A percentile compares a stretch with the other conserved stretches of the same genome.
These are phyloP conservation scores for Mrakia frigida DNA, from an alignment of 768 basidiomycete species.

Conservation along the genomic window DNA sequence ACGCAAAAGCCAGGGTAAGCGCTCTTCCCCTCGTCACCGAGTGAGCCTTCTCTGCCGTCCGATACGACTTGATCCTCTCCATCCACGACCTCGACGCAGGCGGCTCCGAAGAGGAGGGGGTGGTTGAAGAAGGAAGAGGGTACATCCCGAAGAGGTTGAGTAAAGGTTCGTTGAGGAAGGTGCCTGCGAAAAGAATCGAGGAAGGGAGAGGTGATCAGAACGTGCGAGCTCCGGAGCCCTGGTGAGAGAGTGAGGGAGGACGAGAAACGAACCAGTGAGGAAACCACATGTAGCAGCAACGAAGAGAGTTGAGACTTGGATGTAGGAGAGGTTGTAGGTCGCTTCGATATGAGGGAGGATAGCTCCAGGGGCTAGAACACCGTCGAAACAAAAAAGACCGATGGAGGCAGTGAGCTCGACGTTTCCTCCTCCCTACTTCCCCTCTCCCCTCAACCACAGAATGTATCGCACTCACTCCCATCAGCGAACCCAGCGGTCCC, in stretches of 20 bases:
- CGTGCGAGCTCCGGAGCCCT: neutral
- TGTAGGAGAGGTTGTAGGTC: neutral
- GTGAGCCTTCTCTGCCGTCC: neutral
- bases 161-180: constrained; percentile 10
- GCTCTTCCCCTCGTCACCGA: neutral
- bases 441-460: neutral
- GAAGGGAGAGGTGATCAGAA: neutral
- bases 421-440: neutral
- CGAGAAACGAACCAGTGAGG: neutral
- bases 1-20: neutral
- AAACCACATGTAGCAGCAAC: neutral
- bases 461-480: neutral
- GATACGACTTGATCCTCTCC: neutral
- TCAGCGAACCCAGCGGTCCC: neutral
- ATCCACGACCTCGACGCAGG: neutral
- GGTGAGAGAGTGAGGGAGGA: neutral
- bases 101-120: neutral
- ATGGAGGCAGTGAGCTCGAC: neutral
- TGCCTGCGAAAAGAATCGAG: neutral
- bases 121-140: neutral
- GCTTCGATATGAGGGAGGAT: constrained; percentile 5
- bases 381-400: neutral
- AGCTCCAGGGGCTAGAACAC: neutral
- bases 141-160: neutral
- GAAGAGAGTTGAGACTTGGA: constrained; percentile 20